Evolutionary conservation across 257 asterid genomes (phyloP), one percentile per base, ranked within the genome.

Genomic region (Cinchona pubescens): DNA sequence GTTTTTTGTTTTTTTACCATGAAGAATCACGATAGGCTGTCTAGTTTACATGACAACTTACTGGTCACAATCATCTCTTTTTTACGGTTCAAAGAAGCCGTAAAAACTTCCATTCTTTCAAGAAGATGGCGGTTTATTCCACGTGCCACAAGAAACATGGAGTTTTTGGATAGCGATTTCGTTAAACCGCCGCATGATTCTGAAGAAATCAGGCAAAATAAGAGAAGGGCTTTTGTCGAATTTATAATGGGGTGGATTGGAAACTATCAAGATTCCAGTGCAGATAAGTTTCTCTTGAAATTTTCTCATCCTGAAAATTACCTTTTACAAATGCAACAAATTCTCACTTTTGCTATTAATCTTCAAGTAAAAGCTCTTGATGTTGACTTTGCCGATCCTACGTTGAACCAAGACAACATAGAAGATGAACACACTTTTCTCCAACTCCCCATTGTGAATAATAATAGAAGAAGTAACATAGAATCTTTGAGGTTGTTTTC

Each of bases 331-430:
- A 30, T 79, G 45, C 71, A 65, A 7, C 29, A 69, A 0, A 75
- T 70, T 55, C 23, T 84, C 2, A 12, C 9, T 14, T 79, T 79
- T 35, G 82, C 71, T 11, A 7, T 66, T 19, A 40, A 13, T 12
- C 68, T 60, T 0, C 16, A 48, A 66, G 34, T 53, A 2, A 64
- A 72, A 25, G 55, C 16, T 12, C 69, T 84, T 25, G 73, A 66
- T 35, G 70, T 84, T 42, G 82, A 84, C 32, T 82, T 84, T 6
- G 74, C 82, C 10, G 69, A 75, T 42, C 82, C 84, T 2, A 19
- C 1, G 1, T 82, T 79, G 88, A 35, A 66, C 2, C 75, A 53
- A 12, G 56, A 64, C 5, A 37, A 34, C 49, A 18, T 25, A 0
- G 65, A 45, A n/a, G 19, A 4, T 9, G 63, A 76, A 12, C 48